Conservation (phyloP, 495 filamentous ascomycete genomes). For the Annulohypoxylon maeteangense region DNA sequence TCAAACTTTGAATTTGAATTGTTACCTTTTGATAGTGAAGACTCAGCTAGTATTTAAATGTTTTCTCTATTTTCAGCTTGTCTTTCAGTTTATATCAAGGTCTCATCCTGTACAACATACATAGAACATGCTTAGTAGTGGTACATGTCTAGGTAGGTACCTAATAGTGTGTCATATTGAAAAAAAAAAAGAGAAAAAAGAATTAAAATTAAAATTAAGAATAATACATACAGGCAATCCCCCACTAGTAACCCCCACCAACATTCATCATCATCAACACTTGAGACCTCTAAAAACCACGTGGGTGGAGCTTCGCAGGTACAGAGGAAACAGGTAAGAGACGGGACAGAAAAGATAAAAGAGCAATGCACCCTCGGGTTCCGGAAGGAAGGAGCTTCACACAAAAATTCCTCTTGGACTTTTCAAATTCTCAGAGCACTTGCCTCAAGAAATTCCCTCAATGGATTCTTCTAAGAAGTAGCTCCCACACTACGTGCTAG, state of each 20-base stretch:
- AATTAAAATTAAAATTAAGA: conserved; percentile 16
- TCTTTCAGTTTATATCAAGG: background rate
- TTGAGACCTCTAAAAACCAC: conserved; percentile 28
- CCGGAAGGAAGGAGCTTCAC: conserved; percentile 24
- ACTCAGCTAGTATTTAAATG: background rate
- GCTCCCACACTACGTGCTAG: background rate
- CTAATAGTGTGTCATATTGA: background rate
- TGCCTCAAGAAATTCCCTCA: conserved; percentile 18
- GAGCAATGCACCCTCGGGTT: conserved; percentile 38
- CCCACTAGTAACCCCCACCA: conserved; percentile 35
- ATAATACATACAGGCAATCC: conserved; percentile 14
- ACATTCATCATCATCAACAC: conserved; percentile 24
- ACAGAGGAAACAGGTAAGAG: conserved; percentile 22
- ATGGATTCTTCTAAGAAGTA: conserved; percentile 1
- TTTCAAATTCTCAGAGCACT: background rate
- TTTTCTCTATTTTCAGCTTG: background rate
- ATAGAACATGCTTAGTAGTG: background rate
- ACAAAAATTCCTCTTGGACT: conserved; percentile 2
- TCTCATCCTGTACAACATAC: conserved; percentile 14
- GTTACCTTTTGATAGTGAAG: too few relatives aligned
- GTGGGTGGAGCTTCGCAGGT: conserved; percentile 32
- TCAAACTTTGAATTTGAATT: background rate
- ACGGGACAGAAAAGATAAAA: conserved; percentile 40
- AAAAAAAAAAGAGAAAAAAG: conserved; percentile 11
- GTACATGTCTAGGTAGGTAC: too few relatives aligned